Base-by-base conservation (phyloP, 345 rosid genomes). In the Nasturtium officinale region DNA sequence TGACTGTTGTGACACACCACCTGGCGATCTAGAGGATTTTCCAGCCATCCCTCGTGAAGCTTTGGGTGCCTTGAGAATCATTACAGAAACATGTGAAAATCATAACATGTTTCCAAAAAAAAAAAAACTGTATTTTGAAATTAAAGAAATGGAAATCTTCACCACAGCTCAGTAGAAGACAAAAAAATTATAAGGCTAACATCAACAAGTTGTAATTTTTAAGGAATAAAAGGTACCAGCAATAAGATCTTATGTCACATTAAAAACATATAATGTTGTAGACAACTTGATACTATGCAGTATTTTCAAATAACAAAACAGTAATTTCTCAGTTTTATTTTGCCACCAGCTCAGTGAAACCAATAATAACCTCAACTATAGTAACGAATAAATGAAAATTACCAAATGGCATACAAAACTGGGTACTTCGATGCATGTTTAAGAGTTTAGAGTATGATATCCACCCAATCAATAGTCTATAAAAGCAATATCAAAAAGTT, bases 11-110 rank as follows among this genome's bases (percentile, higher is more conserved):
- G 83, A 78, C 67, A 79, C 37, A 63, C 83, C 81, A 57, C 90
- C 83, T 28, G 97, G 90, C 59, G 96, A 89, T 86, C 89, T 87
- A 73, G 96, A 86, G 43, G 88, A 68, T 74, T 91, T 95, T 72
- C 88, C 90, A 78, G 90, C 82, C 77, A 82, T 80, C 25, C 80
- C 85, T 58, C 99, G 85, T 11, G 83, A 80, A 79, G 77, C 77
- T 84, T 91, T 91, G 45, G 99, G 99, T 63, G 91, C 96, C 99
- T 94, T 67, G 43, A 58, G 48, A 81, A 64, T 58, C 37, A 26
- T 17, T 38, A n/a, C 29, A 72, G 16, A 72, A 32, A 50, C 6
- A 43, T 3, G 54, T 71, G 48, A 61, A 30, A 46, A 23, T 54
- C 28, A 69, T 30, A 25, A 33, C 21, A 46, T 26, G 33, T 53